Evolutionary conservation across 2,329 filamentous ascomycete genomes (phyloP).

Genomic region (Pseudogymnoascus verrucosus): DNA sequence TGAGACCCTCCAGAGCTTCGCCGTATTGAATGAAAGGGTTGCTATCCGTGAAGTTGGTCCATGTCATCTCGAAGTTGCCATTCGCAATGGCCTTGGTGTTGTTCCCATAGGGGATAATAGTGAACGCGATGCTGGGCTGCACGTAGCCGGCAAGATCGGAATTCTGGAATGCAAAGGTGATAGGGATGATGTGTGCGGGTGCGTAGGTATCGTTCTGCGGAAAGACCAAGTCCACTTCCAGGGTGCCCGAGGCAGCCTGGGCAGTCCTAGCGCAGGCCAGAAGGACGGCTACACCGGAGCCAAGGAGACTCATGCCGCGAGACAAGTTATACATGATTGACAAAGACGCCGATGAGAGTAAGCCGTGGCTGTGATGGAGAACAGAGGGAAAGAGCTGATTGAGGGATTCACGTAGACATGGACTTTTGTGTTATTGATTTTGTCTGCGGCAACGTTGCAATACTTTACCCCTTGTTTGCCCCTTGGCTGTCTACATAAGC

Average conservation of each 20-base stretch:
- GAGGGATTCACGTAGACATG: no score
- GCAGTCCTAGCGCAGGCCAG: background rate
- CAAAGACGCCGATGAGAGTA: no score
- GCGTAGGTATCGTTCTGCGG: slow-evolving; percentile 24
- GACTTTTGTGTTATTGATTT: no score
- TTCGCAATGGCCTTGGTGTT: background rate
- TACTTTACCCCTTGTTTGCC: no score
- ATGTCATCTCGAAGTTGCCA: background rate
- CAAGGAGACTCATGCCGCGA: no score
- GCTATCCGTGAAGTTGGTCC: background rate
- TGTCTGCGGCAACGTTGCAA: no score
- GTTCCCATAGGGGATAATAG: background rate
- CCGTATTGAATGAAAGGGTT: background rate
- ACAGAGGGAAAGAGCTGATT: no score
- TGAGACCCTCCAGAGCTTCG: background rate
- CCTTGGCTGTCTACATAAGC: no score
- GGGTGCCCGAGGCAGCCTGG: slow-evolving; percentile 8
- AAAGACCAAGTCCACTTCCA: slow-evolving; percentile 23
- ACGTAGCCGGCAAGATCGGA: slow-evolving; percentile 12
- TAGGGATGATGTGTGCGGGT: slow-evolving; percentile 18
- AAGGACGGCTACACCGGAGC: background rate
- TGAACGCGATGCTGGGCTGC: slow-evolving; percentile 2
- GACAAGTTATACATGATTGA: no score
- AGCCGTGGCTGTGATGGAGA: no score
- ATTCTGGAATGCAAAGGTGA: slow-evolving; percentile 24